A percentile compares a stretch with the other conserved stretches of the same genome.
phyloP scores from a whole-genome alignment of 148 eudicot species.

The Rhododendron molle region DNA sequence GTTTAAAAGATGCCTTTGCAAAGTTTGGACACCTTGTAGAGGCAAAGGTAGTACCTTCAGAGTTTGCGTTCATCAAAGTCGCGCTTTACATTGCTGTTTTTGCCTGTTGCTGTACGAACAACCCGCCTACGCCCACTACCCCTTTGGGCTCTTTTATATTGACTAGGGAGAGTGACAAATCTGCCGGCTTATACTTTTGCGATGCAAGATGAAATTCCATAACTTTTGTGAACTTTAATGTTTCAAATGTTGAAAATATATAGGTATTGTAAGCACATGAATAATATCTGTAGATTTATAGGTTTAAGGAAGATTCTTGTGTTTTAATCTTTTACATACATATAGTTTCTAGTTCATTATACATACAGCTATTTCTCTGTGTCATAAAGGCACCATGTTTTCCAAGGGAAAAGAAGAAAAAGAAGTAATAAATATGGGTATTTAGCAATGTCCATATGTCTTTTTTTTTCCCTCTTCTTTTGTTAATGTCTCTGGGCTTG shows the following conservation, averaged over 20 bases:
- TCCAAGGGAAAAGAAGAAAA: not conserved
- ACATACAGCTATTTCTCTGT: not conserved
- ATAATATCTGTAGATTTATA: not conserved
- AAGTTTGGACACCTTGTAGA: conserved; percentile 85
- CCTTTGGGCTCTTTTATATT: too few species aligned
- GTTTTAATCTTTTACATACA: not conserved
- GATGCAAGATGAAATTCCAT: not conserved
- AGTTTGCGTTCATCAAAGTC: not conserved
- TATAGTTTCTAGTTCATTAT: not conserved
- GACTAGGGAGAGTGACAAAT: not conserved
- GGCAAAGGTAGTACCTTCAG: conserved; percentile 52
- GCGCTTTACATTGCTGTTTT: not conserved
- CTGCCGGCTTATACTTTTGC: not conserved
- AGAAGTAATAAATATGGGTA: not conserved
- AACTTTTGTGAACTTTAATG: not conserved
- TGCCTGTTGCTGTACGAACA: not conserved
- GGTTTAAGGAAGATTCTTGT: not conserved
- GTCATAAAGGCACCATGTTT: not conserved
- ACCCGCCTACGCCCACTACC: not conserved
- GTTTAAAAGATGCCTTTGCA: conserved; percentile 72
- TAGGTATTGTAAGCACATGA: not conserved
- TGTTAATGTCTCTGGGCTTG: not conserved
- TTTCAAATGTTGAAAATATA: not conserved
- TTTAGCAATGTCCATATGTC: not conserved
- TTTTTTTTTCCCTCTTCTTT: too few species aligned